These are phyloP conservation scores for Nemania sp. DNA, from an alignment of 2,329 filamentous ascomycete genomes.

Conservation along the genomic window DNA sequence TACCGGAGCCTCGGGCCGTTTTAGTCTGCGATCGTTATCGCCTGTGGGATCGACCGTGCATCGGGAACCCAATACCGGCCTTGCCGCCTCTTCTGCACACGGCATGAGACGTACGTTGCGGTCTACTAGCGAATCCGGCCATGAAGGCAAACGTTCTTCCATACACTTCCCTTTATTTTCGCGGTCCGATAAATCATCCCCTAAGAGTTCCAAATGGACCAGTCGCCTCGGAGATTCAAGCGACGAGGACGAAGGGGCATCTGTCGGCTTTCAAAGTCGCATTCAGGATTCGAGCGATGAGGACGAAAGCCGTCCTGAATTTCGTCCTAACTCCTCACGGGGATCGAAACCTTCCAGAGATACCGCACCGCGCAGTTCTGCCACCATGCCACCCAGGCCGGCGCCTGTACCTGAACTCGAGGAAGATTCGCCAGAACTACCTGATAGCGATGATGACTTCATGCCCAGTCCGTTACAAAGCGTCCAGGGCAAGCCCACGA, in stretches of 20 bases:
- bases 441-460: slow-evolving; percentile 61
- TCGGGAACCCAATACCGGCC: slow-evolving; percentile 48
- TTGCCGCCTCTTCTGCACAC: slow-evolving; percentile 46
- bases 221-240: slow-evolving; percentile 67
- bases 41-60: slow-evolving; percentile 62
- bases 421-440: slow-evolving; percentile 60
- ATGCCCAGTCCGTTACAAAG: slow-evolving; percentile 38
- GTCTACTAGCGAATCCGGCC: slow-evolving; percentile 43
- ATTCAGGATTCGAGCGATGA: slow-evolving; percentile 77
- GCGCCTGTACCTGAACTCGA: slow-evolving; percentile 56
- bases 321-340: slow-evolving; percentile 42
- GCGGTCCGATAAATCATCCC: slow-evolving; percentile 43
- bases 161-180: slow-evolving; percentile 51
- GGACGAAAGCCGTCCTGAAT: slow-evolving; percentile 47
- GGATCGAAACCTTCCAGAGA: slow-evolving; percentile 31
- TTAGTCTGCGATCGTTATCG: slow-evolving; percentile 73
- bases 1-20: slow-evolving; percentile 58
- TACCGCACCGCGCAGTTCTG: slow-evolving; percentile 40
- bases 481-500: slow-evolving; percentile 30
- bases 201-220: slow-evolving; percentile 29
- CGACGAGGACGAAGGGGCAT: slow-evolving; percentile 57
- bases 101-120: slow-evolving; percentile 53
- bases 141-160: slow-evolving; percentile 42
- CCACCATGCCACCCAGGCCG: slow-evolving; percentile 56
- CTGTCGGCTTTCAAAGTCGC: slow-evolving; percentile 55